Evolutionary conservation across 2,329 filamentous ascomycete genomes (phyloP).

Genomic region (Nothomitra cinnamomea): DNA sequence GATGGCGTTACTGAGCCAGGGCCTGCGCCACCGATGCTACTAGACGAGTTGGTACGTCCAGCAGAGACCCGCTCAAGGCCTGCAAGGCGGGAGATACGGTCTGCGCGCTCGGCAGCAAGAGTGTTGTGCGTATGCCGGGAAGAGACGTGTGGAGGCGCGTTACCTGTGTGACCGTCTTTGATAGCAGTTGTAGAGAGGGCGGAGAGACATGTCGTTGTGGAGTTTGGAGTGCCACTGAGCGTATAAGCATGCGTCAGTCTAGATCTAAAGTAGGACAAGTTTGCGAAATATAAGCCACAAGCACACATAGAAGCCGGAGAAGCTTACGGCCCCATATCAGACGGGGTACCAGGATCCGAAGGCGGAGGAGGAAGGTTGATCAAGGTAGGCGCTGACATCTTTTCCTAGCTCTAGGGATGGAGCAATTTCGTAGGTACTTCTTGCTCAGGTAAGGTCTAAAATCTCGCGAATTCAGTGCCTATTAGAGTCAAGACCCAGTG

Average conservation of each 20-base stretch:
- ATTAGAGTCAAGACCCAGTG: too few species aligned
- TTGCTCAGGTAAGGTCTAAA: too few species aligned
- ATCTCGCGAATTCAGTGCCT: too few species aligned
- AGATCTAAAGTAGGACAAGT: background rate
- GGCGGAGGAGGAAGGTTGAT: slow-evolving; percentile 73
- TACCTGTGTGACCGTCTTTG: slow-evolving; percentile 86
- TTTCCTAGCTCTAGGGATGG: background rate
- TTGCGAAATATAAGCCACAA: too few species aligned
- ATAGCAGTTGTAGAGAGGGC: slow-evolving; percentile 86
- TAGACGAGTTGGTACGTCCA: background rate
- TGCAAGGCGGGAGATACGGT: slow-evolving; percentile 85
- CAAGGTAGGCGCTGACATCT: slow-evolving; percentile 40
- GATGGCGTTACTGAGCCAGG: slow-evolving; percentile 12
- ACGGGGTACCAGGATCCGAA: slow-evolving; percentile 71
- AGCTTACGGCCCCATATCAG: slow-evolving; percentile 67
- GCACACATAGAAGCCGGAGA: slow-evolving; percentile 8
- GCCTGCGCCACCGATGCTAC: slow-evolving; percentile 15
- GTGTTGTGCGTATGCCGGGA: slow-evolving; percentile 43
- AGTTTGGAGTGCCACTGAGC: slow-evolving; percentile 74
- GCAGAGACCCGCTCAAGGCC: slow-evolving; percentile 79
- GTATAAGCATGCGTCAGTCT: slow-evolving; percentile 6
- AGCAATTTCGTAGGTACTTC: too few species aligned
- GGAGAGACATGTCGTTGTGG: slow-evolving; percentile 78
- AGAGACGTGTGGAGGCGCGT: slow-evolving; percentile 44
- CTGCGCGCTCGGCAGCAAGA: slow-evolving; percentile 79